Evolutionary conservation across 2,329 filamentous ascomycete genomes (phyloP).

Genomic region (Fusarium miscanthi): DNA sequence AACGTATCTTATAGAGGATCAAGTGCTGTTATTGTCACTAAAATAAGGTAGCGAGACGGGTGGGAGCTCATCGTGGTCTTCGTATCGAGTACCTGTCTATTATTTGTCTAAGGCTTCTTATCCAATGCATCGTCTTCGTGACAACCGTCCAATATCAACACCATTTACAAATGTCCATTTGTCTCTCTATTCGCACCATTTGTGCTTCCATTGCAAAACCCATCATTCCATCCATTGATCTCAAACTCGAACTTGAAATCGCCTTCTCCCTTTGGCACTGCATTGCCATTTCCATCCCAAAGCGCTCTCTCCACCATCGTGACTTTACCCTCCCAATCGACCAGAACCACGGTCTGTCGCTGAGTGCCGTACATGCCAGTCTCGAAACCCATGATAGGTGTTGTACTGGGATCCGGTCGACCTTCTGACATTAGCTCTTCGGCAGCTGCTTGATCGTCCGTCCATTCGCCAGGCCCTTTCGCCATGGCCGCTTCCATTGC

Average conservation of each 20-base stretch:
- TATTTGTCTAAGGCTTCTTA: background rate
- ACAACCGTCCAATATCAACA: background rate
- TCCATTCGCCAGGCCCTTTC: conserved; percentile 52
- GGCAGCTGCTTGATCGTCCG: conserved; percentile 53
- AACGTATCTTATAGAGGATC: background rate
- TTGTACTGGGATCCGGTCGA: conserved; percentile 52
- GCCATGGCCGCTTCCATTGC: conserved; percentile 58
- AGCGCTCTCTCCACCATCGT: conserved; percentile 69
- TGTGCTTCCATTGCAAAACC: background rate
- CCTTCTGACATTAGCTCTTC: conserved; percentile 52
- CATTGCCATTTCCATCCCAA: conserved; percentile 68
- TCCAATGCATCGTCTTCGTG: background rate
- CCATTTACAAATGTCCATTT: background rate
- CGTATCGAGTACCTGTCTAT: background rate
- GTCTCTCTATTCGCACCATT: conserved; percentile 9
- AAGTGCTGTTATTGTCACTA: background rate
- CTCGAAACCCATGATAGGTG: conserved; percentile 58
- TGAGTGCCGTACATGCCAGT: conserved; percentile 74
- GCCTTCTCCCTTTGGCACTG: conserved; percentile 63
- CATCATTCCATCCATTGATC: conserved; percentile 64
- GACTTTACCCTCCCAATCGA: conserved; percentile 72
- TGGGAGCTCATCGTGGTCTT: background rate
- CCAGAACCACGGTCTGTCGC: conserved; percentile 70
- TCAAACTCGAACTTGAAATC: conserved; percentile 67
- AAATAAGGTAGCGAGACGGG: background rate